phyloP scores from a whole-genome alignment of 2,329 filamentous ascomycete genomes.

The Atkinsonella hypoxylon region DNA sequence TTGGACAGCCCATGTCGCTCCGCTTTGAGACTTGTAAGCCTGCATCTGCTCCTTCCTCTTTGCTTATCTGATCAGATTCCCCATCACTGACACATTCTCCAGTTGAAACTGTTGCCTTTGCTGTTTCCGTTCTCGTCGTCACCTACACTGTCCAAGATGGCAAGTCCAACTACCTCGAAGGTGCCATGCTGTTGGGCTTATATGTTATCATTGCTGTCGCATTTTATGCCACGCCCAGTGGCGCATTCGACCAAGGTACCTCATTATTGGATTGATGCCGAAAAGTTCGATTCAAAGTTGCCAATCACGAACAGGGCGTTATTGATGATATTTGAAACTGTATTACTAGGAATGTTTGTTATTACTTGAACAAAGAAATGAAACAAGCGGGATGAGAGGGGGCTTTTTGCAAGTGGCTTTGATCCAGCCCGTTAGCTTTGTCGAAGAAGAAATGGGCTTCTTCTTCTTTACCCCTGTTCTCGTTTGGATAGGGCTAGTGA shows the following conservation, averaged over 20 bases:
- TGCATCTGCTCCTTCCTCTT: neutral
- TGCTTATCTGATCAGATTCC: neutral
- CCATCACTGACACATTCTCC: neutral
- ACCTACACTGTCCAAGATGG: conserved; percentile 70
- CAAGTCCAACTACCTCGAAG: conserved; percentile 75
- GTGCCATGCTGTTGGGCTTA: conserved; percentile 50
- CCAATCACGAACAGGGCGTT: no score
- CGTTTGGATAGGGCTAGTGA: neutral
- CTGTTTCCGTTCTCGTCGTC: conserved; percentile 62
- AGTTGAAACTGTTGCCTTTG: conserved; percentile 68
- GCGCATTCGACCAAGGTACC: conserved; percentile 29
- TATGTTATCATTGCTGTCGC: conserved; percentile 50
- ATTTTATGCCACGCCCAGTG: conserved; percentile 42
- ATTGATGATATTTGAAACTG: neutral
- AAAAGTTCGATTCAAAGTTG: neutral
- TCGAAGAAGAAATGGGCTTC: neutral
- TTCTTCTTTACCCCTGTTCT: neutral
- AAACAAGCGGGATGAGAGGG: no score
- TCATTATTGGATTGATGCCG: neutral
- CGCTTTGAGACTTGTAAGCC: conserved; percentile 55
- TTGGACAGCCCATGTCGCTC: conserved; percentile 60
- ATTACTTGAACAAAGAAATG: neutral
- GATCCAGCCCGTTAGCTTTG: neutral
- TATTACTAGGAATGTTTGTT: neutral
- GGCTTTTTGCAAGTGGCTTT: neutral